Evolutionary conservation across 169 alveolate genomes (phyloP).

Genomic region (Plasmodium knowlesi): DNA sequence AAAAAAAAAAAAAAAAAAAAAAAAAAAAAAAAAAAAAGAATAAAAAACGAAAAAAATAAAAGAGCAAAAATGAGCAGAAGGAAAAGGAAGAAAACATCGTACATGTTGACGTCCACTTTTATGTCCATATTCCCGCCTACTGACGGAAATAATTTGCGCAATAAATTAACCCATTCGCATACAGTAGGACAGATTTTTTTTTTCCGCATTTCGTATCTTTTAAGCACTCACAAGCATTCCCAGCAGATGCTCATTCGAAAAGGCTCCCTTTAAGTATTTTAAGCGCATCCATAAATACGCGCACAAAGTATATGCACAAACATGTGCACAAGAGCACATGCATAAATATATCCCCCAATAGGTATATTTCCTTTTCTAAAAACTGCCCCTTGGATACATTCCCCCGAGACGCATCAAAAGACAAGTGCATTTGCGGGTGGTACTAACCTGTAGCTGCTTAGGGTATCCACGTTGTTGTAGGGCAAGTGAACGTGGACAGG

Average conservation of each 20-base stretch:
- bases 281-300: neutral
- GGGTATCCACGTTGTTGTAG: neutral
- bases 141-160: neutral
- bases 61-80: neutral
- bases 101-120: slow-evolving; percentile 8
- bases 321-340: neutral
- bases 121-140: neutral
- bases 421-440: neutral
- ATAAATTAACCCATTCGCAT: neutral
- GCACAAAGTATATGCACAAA: neutral
- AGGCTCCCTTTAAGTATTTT: neutral
- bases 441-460: neutral
- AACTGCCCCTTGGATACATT: neutral
- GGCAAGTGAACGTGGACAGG: neutral
- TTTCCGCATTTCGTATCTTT: neutral
- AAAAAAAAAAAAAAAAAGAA: neutral
- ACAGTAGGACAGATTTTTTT: neutral
- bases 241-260: neutral
- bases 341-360: neutral
- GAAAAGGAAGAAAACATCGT: neutral
- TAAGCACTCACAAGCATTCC: neutral
- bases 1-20: slow-evolving; percentile 6
- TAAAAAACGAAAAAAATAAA: neutral
- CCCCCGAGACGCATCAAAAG: neutral
- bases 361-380: neutral